Base-by-base conservation (phyloP, 768 basidiomycete genomes). In the Lactarius deliciosus region DNA sequence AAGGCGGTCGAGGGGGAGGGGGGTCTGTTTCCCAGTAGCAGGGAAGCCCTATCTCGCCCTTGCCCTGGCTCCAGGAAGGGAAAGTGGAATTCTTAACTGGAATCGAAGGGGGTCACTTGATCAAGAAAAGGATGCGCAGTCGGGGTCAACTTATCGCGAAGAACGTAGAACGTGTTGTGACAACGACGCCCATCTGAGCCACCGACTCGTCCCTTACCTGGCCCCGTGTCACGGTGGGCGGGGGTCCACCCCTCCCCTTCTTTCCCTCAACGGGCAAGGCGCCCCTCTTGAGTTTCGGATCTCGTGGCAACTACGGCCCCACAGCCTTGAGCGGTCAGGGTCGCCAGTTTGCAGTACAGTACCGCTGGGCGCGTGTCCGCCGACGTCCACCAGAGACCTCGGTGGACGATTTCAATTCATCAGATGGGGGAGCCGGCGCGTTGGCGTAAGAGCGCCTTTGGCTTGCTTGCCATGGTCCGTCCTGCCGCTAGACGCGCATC, bases 151-250 rank as follows among this genome's bases (percentile, higher is more conserved):
- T 47, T 47, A 53, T 59, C 58, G 59, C 58, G 50, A 60, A 60
- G 64, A 38, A 61, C 43, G 60, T 50, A 34, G 41, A 61, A 61
- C 60, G 65, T 66, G 65, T 61, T 50, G 25, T 50, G 43, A 60
- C 43, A 22, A 58, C 41, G 41, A n/a, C 55, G 43, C 64, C 64
- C 34, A 60, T 20, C 32, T 56, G 45, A 60, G 59, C 22, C 53
- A 32, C 32, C 32, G 25, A 45, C 64, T 65, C 47, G 45, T 50
- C 43, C 45, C 28, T 40, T 9, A 5, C 54, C n/a, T 25, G 57
- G 50, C 64, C 64, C 40, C 54, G 41, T 63, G 62, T 57, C 15
- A 32, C n/a, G 62, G 62, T 56, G 62, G 41, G 62, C 55, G 62
- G 55, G 62, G 55, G 62, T 18, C 55, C 50, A 18, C 20, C 43